Conservation (phyloP, 2,329 filamentous ascomycete species). For the Xylariaceae sp. region DNA sequence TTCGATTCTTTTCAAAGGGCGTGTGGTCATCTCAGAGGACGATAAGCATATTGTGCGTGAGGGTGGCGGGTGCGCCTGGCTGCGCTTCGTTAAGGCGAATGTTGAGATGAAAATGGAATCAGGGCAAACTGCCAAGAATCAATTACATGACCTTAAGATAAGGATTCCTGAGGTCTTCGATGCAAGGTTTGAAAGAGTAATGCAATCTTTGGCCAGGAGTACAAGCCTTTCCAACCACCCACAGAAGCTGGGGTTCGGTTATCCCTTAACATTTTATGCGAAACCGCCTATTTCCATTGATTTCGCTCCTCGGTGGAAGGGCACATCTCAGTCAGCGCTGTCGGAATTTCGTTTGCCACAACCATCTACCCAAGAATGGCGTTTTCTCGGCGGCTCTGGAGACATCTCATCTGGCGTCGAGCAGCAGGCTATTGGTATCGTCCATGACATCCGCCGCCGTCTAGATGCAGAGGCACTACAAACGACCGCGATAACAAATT, state of each 20-base stretch:
- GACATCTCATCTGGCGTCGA: conserved; percentile 35
- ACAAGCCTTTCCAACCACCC: neutral
- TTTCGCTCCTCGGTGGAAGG: neutral
- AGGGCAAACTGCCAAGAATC: conserved; percentile 9
- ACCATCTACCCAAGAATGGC: conserved; percentile 35
- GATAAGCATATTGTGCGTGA: conserved; percentile 57
- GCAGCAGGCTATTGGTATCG: conserved; percentile 47
- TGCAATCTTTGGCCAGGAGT: conserved; percentile 32
- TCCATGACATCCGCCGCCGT: conserved; percentile 42
- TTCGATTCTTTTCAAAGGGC: conserved; percentile 64
- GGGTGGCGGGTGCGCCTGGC: conserved; percentile 74
- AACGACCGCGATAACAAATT: conserved; percentile 49
- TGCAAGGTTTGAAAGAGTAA: conserved; percentile 48
- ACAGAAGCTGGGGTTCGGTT: conserved; percentile 3
- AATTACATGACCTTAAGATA: conserved; percentile 28
- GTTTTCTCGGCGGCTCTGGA: conserved; percentile 32
- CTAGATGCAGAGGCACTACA: conserved; percentile 37
- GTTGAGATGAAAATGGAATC: conserved; percentile 43
- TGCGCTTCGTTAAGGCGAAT: conserved; percentile 59
- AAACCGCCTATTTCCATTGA: neutral
- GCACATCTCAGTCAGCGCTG: neutral
- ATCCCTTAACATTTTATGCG: conserved; percentile 7
- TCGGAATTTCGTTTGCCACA: conserved; percentile 9
- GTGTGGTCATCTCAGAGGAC: conserved; percentile 59
- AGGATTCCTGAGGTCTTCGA: conserved; percentile 68